Conservation (phyloP, 1,284 basidiomycete species). For the Trichosporon coremiiforme region DNA sequence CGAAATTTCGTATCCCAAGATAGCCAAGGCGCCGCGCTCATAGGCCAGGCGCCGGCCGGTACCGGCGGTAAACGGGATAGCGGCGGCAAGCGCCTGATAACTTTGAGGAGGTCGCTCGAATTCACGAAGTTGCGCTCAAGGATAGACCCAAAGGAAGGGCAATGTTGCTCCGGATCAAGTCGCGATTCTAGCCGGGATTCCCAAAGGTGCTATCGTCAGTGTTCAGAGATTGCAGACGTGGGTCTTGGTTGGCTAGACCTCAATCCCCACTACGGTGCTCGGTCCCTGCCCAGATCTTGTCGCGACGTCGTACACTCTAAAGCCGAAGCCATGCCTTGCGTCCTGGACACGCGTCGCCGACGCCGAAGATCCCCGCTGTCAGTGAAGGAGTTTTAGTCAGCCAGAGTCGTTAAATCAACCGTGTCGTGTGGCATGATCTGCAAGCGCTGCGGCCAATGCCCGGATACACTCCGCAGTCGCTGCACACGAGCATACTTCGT, state of each 20-base stretch:
- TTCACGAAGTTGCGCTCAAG: neutral
- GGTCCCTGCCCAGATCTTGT: neutral
- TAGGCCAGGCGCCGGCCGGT: neutral
- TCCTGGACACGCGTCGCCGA: neutral
- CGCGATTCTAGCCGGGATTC: neutral
- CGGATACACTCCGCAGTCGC: neutral
- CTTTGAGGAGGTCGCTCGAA: neutral
- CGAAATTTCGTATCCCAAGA: neutral
- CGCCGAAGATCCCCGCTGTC: neutral
- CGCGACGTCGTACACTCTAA: neutral
- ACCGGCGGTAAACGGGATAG: conserved; percentile 1
- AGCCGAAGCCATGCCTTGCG: neutral
- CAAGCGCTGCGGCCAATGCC: neutral
- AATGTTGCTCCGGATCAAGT: neutral
- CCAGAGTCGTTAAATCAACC: neutral
- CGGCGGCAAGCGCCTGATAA: neutral
- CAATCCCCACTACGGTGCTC: neutral
- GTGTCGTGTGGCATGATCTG: neutral
- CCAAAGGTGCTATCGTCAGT: neutral
- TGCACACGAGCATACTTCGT: neutral
- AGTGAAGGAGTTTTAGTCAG: neutral
- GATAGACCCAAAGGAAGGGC: neutral
- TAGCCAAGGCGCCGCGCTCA: neutral
- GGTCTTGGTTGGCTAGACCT: neutral
- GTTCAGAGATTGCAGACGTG: neutral